A percentile compares a stretch with the other conserved stretches of the same genome.
phyloP scores from a whole-genome alignment of 75 land plant species.

The Picea sitchensis region DNA sequence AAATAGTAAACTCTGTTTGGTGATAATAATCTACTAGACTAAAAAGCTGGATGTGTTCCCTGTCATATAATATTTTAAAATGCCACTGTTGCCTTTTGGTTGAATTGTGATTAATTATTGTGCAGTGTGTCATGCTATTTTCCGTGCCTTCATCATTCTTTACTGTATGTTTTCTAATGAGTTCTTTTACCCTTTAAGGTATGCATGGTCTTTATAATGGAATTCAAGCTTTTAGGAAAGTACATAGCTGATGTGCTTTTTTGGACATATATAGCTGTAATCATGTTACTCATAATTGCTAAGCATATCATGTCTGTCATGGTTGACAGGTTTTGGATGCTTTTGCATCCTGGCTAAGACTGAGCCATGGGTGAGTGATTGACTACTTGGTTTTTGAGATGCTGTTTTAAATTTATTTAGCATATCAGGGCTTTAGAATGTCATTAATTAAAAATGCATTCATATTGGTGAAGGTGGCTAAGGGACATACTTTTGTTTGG shows the following conservation, averaged over 20 bases:
- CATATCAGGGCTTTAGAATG: neutral
- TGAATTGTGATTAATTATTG: no score
- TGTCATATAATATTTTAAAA: neutral
- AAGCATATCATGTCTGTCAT: neutral
- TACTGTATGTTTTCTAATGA: neutral
- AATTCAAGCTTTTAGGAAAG: no score
- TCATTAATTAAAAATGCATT: neutral
- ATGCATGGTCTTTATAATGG: neutral
- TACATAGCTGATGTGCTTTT: no score
- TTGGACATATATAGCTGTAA: no score
- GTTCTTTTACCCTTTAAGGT: neutral
- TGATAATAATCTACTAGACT: neutral
- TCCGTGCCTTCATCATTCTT: neutral
- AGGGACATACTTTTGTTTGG: neutral
- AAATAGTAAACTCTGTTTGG: no score
- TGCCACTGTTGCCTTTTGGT: no score
- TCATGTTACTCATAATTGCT: no score
- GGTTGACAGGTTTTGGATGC: constrained; percentile 76
- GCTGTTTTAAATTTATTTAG: constrained; percentile 1
- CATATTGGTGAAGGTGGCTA: neutral
- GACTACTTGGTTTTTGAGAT: neutral
- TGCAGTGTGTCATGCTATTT: no score
- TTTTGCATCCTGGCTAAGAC: constrained; percentile 95
- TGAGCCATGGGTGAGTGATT: constrained; percentile 64
- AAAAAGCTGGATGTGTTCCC: neutral